A percentile compares a stretch with the other conserved stretches of the same genome.
phyloP scores from a whole-genome alignment of 768 basidiomycete species.

The Termitomyces sp. region DNA sequence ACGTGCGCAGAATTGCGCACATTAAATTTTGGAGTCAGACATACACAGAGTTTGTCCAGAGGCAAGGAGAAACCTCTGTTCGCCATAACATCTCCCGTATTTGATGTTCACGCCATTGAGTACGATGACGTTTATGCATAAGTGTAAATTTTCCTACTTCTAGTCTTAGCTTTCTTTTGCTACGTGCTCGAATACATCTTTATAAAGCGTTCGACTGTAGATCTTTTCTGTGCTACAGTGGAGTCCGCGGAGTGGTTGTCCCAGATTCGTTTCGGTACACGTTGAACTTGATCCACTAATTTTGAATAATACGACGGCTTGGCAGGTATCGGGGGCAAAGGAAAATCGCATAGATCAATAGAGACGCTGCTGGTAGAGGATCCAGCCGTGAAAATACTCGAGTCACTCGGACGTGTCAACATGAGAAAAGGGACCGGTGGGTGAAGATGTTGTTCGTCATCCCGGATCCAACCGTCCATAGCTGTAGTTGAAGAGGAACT shows the following conservation, averaged over 20 bases:
- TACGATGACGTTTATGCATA: no score
- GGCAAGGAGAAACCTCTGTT: no score
- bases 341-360: constrained; percentile 41
- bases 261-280: constrained; percentile 12
- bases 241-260: constrained; percentile 11
- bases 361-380: constrained; percentile 34
- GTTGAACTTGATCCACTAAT: constrained; percentile 12
- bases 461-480: constrained; percentile 10
- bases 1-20: no score
- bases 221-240: constrained; percentile 13
- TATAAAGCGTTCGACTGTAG: constrained; percentile 18
- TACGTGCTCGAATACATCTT: constrained; percentile 16
- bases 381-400: constrained; percentile 23
- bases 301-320: constrained; percentile 14
- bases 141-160: no score
- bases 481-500: constrained; percentile 9
- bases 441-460: constrained; percentile 9
- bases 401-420: constrained; percentile 30
- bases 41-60: no score
- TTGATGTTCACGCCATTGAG: no score
- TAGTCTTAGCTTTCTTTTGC: background rate
- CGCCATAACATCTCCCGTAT: no score
- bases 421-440: constrained; percentile 21
- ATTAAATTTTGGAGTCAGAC: no score
- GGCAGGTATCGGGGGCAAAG: constrained; percentile 29